Evolutionary conservation across 129 eudicot species (phyloP), one percentile per base, ranked within the genome.

Genomic region (Oenanthe sinensis): DNA sequence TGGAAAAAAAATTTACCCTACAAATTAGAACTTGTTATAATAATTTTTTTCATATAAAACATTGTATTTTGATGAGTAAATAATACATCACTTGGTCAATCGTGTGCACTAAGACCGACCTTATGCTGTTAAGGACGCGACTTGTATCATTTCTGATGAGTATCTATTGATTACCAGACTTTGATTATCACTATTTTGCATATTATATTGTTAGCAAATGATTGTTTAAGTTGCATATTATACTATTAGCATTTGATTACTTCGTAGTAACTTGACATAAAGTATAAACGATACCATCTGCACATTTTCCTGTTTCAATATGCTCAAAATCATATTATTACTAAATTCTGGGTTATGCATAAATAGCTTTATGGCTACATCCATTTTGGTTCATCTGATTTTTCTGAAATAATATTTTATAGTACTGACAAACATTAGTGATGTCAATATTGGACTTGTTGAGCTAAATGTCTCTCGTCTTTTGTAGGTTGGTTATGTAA

Each of bases 401-500:
- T 44, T 44, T 42, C 17, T 20, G 22, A 1, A 19, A 43, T 20
- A 24, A 7, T 72, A 45, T 45, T 8, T 54, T 75, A 2, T n/a
- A 44, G 50, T 55, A 6, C 3, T 24, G 60, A 22, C 45, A 74
- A 39, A 45, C 8, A 76, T 39, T 72, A 17, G 26, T 24, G 19
- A 12, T 5, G n/a, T 14, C 12, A 0, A 8, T 44, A 24, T 48
- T 17, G 30, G 8, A 52, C 11, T 79, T 26, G 37, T 74, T 52
- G 37, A 8, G 44, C 37, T 77, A 48, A 77, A 49, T 49, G 84
- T 65, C 58, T 33, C 54, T 78, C 46, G 44, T 63, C 10, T 67
- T 83, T 68, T 82, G 76, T 87, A 93, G 98, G 98, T 93, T 84
- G 98, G 98, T 77, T 93, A 91, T 70, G 97, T 93, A 54, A 89